Conservation (phyloP, 2,329 filamentous ascomycete genomes). For the Talaromyces sp. region DNA sequence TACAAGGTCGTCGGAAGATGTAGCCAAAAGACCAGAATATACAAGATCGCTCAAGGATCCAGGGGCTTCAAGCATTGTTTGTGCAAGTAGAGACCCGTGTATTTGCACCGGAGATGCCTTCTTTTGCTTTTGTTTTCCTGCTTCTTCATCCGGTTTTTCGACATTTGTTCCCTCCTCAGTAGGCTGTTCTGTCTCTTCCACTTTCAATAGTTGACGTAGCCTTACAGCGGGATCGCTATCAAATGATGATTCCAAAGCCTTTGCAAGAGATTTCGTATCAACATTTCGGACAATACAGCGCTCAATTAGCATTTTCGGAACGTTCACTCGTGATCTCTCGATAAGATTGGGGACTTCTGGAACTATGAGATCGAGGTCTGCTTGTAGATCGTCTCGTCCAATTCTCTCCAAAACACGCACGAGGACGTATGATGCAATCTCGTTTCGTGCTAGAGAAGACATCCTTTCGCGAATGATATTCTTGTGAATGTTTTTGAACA, state of each 20-base stretch:
- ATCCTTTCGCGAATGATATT: constrained; percentile 76
- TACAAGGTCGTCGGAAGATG: constrained; percentile 53
- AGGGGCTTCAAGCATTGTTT: constrained; percentile 70
- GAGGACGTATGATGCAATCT: constrained; percentile 82
- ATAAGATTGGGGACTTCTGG: constrained; percentile 70
- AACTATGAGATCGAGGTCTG: constrained; percentile 65
- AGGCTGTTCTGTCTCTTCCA: constrained; percentile 47
- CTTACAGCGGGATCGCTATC: constrained; percentile 45
- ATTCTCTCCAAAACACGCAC: constrained; percentile 77
- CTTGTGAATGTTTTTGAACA: constrained; percentile 83
- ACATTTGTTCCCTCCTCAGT: constrained; percentile 39
- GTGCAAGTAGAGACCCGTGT: constrained; percentile 77
- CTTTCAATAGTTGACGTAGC: constrained; percentile 56
- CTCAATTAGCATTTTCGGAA: constrained; percentile 78
- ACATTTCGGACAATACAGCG: constrained; percentile 66
- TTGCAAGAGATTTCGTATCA: constrained; percentile 51
- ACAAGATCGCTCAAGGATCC: constrained; percentile 65
- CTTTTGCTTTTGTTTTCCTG: constrained; percentile 33
- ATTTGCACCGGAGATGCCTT: constrained; percentile 48
- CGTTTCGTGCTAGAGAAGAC: constrained; percentile 76
- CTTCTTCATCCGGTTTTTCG: constrained; percentile 12
- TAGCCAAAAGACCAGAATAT: constrained; percentile 63
- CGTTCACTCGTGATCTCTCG: constrained; percentile 67
- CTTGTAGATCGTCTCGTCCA: constrained; percentile 76
- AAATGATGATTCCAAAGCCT: constrained; percentile 54